phyloP scores from a whole-genome alignment of 768 basidiomycete genomes.

The Chalciporus pseudorubinellus region DNA sequence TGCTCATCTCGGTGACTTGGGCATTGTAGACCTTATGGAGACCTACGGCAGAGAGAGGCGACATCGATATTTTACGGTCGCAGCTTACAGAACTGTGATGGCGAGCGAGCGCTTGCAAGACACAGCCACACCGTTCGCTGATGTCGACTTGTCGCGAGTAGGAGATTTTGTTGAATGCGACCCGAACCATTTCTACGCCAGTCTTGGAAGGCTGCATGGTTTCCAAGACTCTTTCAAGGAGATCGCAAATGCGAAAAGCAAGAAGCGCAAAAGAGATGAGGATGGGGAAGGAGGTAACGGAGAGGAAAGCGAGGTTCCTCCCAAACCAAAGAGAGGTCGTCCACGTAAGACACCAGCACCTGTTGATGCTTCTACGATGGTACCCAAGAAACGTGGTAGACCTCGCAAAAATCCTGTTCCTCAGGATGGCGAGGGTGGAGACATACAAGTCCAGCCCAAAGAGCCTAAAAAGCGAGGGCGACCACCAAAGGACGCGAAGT shows the following conservation, averaged over 20 bases:
- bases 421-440: conserved; percentile 1
- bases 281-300: conserved; percentile 9
- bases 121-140: conserved; percentile 38
- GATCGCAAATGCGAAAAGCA: conserved; percentile 14
- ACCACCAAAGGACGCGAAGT: conserved; percentile 20
- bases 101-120: conserved; percentile 63
- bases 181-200: conserved; percentile 54
- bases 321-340: conserved; percentile 50
- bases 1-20: conserved; percentile 67
- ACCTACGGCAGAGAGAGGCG: conserved; percentile 83
- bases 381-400: conserved; percentile 37
- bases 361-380: conserved; percentile 7
- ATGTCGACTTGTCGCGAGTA: conserved; percentile 46
- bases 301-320: conserved; percentile 19
- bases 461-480: conserved; percentile 40
- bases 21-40: conserved; percentile 73
- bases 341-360: conserved; percentile 42
- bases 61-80: conserved; percentile 77
- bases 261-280: conserved; percentile 37
- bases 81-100: conserved; percentile 64
- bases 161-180: conserved; percentile 53
- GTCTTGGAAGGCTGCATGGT: conserved; percentile 37
- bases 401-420: conserved; percentile 27
- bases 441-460: not conserved
- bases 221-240: conserved; percentile 54